Evolutionary conservation across 352 stramenopile genomes (phyloP).

Genomic region (Pythium diclinum): DNA sequence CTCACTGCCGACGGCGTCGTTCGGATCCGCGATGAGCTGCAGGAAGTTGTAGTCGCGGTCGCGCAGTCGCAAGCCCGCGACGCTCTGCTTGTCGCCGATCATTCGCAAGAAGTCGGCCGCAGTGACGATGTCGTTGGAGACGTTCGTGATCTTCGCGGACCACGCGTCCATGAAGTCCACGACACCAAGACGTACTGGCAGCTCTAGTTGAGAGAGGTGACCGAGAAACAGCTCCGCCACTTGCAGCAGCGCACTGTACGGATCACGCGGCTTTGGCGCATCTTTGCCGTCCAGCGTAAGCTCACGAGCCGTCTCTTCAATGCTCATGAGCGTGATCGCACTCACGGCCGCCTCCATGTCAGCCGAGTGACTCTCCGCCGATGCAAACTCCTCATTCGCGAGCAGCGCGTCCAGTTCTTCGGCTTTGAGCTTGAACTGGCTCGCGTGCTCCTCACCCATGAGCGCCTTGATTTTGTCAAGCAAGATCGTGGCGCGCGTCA

Average conservation of each 20-base stretch:
- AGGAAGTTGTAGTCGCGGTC: constrained; percentile 61
- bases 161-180: constrained; percentile 72
- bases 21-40: constrained; percentile 49
- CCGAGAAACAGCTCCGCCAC: constrained; percentile 52
- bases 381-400: constrained; percentile 20
- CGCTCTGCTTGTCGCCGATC: constrained; percentile 40
- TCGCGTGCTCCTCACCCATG: constrained; percentile 47
- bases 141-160: constrained; percentile 59
- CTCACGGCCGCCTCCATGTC: constrained; percentile 37
- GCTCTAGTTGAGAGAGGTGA: constrained; percentile 48
- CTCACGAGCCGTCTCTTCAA: constrained; percentile 46
- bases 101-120: constrained; percentile 56
- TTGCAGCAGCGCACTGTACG: constrained; percentile 44
- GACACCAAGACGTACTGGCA: constrained; percentile 48
- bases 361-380: constrained; percentile 23
- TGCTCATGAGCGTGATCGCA: constrained; percentile 59
- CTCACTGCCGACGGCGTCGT: constrained; percentile 41
- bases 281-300: constrained; percentile 28
- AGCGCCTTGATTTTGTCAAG: constrained; percentile 41
- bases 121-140: constrained; percentile 62
- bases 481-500: constrained; percentile 35
- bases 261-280: constrained; percentile 10
- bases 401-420: constrained; percentile 27
- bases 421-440: constrained; percentile 51
- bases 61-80: constrained; percentile 41